Evolutionary conservation across 164 flowering plant species (phyloP).

Genomic region (Aristolochia fimbriata): DNA sequence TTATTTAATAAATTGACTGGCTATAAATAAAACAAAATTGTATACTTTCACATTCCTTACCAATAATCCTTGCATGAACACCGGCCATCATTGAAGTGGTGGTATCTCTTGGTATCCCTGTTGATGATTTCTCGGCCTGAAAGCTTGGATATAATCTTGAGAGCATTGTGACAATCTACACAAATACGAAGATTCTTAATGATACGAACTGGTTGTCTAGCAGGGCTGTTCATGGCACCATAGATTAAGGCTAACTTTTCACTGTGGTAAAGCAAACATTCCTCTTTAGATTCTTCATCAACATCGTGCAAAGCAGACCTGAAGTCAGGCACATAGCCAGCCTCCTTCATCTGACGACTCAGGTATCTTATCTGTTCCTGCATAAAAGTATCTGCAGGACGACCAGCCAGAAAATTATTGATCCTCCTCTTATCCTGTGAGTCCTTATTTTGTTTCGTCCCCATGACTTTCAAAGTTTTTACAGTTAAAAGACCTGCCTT

Average conservation of each 20-base stretch:
- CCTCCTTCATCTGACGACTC: conserved; percentile 31
- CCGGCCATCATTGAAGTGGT: conserved; percentile 42
- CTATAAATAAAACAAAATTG: background rate
- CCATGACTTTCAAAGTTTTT: conserved; percentile 32
- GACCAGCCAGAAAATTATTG: conserved; percentile 59
- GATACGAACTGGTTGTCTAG: conserved; percentile 35
- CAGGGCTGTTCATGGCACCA: conserved; percentile 42
- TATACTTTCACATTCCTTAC: conserved; percentile 14
- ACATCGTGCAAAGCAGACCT: conserved; percentile 47
- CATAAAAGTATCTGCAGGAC: conserved; percentile 24
- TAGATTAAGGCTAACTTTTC: conserved; percentile 47
- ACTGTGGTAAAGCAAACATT: conserved; percentile 39
- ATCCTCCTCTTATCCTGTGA: conserved; percentile 27
- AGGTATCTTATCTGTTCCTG: conserved; percentile 25
- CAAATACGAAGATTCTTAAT: conserved; percentile 53
- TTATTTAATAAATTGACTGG: background rate
- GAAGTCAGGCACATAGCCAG: conserved; percentile 46
- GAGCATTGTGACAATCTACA: conserved; percentile 45
- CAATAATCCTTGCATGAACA: conserved; percentile 52
- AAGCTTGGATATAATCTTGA: conserved; percentile 37
- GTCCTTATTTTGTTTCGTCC: conserved; percentile 40
- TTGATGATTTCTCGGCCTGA: conserved; percentile 37
- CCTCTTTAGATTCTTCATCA: conserved; percentile 48
- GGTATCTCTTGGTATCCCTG: conserved; percentile 48
- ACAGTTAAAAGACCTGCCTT: conserved; percentile 48